A percentile compares a stretch with the other conserved stretches of the same genome.
Evolutionary conservation across 192 early-diverging fungal genomes (phyloP).

Genomic region (Umbelopsis sp.): DNA sequence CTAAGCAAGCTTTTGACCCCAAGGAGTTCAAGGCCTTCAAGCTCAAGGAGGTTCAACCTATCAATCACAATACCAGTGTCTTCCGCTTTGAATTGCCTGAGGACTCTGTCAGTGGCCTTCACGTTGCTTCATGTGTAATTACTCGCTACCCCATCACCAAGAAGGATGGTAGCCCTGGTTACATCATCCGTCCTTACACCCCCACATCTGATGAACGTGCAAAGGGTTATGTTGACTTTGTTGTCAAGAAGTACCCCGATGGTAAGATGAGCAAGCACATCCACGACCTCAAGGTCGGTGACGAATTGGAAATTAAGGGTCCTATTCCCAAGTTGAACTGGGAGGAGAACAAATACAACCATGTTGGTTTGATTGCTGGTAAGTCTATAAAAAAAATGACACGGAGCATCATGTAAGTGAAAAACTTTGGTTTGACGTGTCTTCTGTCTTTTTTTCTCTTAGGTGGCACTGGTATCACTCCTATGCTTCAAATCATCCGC

Average conservation of each 20-base stretch:
- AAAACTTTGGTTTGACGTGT: not conserved
- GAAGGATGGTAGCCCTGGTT: slow-evolving; percentile 58
- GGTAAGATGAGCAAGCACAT: slow-evolving; percentile 63
- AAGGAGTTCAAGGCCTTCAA: slow-evolving; percentile 59
- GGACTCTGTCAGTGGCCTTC: slow-evolving; percentile 67
- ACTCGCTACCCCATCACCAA: slow-evolving; percentile 69
- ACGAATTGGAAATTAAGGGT: slow-evolving; percentile 78
- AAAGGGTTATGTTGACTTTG: slow-evolving; percentile 67
- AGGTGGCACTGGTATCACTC: slow-evolving; percentile 79
- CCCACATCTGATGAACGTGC: slow-evolving; percentile 57
- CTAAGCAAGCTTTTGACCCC: slow-evolving; percentile 41
- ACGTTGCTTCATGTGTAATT: slow-evolving; percentile 79
- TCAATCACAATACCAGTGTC: slow-evolving; percentile 72
- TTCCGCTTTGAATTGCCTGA: slow-evolving; percentile 74
- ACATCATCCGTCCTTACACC: slow-evolving; percentile 79
- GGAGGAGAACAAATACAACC: slow-evolving; percentile 59
- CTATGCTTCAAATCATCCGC: slow-evolving; percentile 71
- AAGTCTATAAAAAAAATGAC: not conserved
- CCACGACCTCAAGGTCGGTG: slow-evolving; percentile 66
- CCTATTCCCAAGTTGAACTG: slow-evolving; percentile 70
- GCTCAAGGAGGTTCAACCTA: slow-evolving; percentile 47
- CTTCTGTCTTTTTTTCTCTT: not conserved
- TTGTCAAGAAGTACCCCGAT: slow-evolving; percentile 71
- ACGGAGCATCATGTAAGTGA: no score
- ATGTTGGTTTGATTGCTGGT: slow-evolving; percentile 71